Conservation (phyloP, 805 yeast species). For the Lachancea nothofagi region DNA sequence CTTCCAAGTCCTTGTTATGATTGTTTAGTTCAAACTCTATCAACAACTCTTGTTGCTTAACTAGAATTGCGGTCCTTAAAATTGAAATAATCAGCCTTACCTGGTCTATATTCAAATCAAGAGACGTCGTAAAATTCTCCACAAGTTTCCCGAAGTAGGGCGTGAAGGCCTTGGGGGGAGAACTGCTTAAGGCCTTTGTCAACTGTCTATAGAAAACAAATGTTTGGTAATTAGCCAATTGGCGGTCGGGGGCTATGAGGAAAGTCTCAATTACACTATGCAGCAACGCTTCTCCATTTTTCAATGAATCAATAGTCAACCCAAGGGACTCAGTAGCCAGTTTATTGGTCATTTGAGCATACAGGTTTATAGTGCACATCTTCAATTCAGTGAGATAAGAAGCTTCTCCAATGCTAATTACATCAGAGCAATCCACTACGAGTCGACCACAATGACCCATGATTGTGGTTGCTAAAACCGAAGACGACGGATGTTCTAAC, state of each 20-base stretch:
- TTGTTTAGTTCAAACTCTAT: slow-evolving; percentile 55
- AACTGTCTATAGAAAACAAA: slow-evolving; percentile 36
- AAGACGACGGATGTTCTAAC: slow-evolving; percentile 29
- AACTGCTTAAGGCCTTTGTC: slow-evolving; percentile 26
- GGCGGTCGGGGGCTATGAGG: slow-evolving; percentile 26
- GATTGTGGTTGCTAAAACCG: slow-evolving; percentile 36
- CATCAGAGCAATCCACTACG: slow-evolving; percentile 29
- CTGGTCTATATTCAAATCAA: slow-evolving; percentile 28
- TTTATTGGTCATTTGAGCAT: slow-evolving; percentile 27
- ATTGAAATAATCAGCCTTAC: slow-evolving; percentile 42
- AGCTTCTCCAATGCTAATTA: slow-evolving; percentile 35
- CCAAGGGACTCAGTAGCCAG: slow-evolving; percentile 11
- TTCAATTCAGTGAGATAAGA: slow-evolving; percentile 38
- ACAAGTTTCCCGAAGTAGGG: slow-evolving; percentile 36
- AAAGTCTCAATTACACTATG: slow-evolving; percentile 43
- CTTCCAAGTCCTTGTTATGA: slow-evolving; percentile 6
- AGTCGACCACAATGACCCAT: slow-evolving; percentile 43
- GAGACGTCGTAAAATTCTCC: slow-evolving; percentile 23
- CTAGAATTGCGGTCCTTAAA: slow-evolving; percentile 38
- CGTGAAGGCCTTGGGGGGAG: slow-evolving; percentile 32
- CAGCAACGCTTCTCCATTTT: slow-evolving; percentile 33
- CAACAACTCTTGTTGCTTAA: slow-evolving; percentile 52
- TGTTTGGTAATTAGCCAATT: slow-evolving; percentile 29
- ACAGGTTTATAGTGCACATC: slow-evolving; percentile 43
- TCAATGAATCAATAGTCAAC: slow-evolving; percentile 33